These are phyloP conservation scores for Pezicula neosporulosa DNA, from an alignment of 2,329 filamentous ascomycete genomes.

Conservation along the genomic window DNA sequence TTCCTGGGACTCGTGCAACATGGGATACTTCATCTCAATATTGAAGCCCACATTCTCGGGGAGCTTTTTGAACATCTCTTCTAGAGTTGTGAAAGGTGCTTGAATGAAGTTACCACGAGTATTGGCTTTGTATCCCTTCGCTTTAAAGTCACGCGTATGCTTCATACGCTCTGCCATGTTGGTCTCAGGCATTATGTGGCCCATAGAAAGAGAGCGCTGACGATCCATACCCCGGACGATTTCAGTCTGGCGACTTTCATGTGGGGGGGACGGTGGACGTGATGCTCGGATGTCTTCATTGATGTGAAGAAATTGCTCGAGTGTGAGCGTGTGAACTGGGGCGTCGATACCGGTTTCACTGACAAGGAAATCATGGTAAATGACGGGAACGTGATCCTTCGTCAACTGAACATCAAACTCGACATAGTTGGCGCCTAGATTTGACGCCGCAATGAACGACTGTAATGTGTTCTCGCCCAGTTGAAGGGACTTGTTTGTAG, in stretches of 20 bases:
- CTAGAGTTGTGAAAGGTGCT: slow-evolving; percentile 89
- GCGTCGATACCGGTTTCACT: slow-evolving; percentile 97
- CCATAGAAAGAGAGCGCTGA: slow-evolving; percentile 31
- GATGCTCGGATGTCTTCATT: slow-evolving; percentile 45
- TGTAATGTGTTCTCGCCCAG: slow-evolving; percentile 94
- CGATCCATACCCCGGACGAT: slow-evolving; percentile 24
- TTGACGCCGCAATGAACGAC: slow-evolving; percentile 94
- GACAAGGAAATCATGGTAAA: slow-evolving; percentile 97
- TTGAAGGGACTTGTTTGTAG: slow-evolving; percentile 81
- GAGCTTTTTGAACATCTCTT: slow-evolving; percentile 85
- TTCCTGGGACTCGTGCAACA: slow-evolving; percentile 92
- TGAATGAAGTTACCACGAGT: slow-evolving; percentile 93
- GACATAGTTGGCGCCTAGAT: slow-evolving; percentile 76
- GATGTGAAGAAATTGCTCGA: slow-evolving; percentile 94
- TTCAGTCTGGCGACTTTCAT: slow-evolving; percentile 17
- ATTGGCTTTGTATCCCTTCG: slow-evolving; percentile 94
- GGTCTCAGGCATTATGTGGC: slow-evolving; percentile 18
- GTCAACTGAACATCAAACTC: slow-evolving; percentile 91
- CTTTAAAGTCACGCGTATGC: slow-evolving; percentile 92
- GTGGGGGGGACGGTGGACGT: slow-evolving; percentile 40
- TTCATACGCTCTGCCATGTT: slow-evolving; percentile 80
- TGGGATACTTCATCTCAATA: slow-evolving; percentile 98
- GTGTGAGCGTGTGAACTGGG: slow-evolving; percentile 88
- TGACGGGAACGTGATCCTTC: slow-evolving; percentile 97
- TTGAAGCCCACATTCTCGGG: slow-evolving; percentile 89